Evolutionary conservation across 208 protist species (phyloP).

Genomic region (Herpetomonas samuelpessoai): DNA sequence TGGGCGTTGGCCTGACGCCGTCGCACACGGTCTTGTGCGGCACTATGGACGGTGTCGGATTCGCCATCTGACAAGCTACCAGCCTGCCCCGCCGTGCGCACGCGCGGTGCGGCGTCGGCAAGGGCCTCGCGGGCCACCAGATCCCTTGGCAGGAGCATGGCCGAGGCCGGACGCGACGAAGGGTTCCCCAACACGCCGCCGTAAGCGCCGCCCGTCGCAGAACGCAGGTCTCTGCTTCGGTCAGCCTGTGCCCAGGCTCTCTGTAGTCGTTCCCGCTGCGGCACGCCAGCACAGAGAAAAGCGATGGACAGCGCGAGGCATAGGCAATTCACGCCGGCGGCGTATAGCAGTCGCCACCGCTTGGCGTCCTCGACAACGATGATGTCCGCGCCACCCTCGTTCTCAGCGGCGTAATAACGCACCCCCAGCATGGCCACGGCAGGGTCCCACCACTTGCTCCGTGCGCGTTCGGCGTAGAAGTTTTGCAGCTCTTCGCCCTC

Average conservation of each 20-base stretch:
- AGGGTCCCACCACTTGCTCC: constrained; percentile 5
- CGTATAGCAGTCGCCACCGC: constrained; percentile 26
- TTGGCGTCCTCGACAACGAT: constrained; percentile 15
- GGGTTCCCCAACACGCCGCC: background rate
- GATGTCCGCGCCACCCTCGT: background rate
- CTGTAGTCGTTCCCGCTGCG: constrained; percentile 40
- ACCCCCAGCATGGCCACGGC: constrained; percentile 3
- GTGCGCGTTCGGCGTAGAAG: constrained; percentile 11
- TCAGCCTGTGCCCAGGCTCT: constrained; percentile 59
- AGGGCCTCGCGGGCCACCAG: background rate
- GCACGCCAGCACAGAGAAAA: constrained; percentile 42
- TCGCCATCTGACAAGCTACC: too few relatives aligned
- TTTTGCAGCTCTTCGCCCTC: constrained; percentile 32
- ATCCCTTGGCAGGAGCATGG: background rate
- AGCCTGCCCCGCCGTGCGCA: constrained; percentile 6
- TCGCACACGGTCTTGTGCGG: too few relatives aligned
- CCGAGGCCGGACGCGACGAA: background rate
- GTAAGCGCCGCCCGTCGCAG: constrained; percentile 3
- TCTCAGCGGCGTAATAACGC: background rate
- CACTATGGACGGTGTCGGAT: too few relatives aligned
- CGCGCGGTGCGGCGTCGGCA: constrained; percentile 11
- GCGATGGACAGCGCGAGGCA: constrained; percentile 43
- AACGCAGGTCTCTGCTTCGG: constrained; percentile 29
- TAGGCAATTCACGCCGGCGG: constrained; percentile 33
- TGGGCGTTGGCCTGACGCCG: background rate